Evolutionary conservation across 129 eudicot species (phyloP).

Genomic region (Chrysanthemum makinoi): DNA sequence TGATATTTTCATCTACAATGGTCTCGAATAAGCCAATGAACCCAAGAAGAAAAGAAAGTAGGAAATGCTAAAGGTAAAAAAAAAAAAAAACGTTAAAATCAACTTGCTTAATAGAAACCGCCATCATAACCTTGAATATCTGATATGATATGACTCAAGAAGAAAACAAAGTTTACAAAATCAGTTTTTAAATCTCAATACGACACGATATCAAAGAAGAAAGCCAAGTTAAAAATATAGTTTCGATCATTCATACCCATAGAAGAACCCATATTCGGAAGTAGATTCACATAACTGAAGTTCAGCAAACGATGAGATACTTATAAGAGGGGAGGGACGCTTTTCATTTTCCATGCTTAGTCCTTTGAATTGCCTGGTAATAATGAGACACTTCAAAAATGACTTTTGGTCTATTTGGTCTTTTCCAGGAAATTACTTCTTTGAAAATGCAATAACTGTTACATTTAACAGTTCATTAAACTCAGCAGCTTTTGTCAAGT

Average conservation of each 20-base stretch:
- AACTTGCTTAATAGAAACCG: too few relatives aligned
- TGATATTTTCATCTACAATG: too few relatives aligned
- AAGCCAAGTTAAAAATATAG: neutral
- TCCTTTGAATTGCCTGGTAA: slow-evolving; percentile 1
- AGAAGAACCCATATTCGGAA: slow-evolving; percentile 28
- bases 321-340: neutral
- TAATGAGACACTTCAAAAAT: neutral
- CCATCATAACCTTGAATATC: too few relatives aligned
- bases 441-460: neutral
- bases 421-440: neutral
- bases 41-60: too few relatives aligned
- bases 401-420: neutral
- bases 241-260: neutral
- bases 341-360: slow-evolving; percentile 8
- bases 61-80: too few relatives aligned
- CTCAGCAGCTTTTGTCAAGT: neutral
- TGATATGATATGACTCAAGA: neutral
- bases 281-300: neutral
- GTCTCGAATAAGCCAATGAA: too few relatives aligned
- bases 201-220: neutral
- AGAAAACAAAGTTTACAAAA: neutral
- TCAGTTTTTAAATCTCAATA: too few relatives aligned
- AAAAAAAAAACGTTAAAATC: too few relatives aligned
- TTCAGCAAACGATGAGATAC: neutral
- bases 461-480: neutral